Conservation (phyloP, 352 stramenopile genomes). For the Bremia lactucae region DNA sequence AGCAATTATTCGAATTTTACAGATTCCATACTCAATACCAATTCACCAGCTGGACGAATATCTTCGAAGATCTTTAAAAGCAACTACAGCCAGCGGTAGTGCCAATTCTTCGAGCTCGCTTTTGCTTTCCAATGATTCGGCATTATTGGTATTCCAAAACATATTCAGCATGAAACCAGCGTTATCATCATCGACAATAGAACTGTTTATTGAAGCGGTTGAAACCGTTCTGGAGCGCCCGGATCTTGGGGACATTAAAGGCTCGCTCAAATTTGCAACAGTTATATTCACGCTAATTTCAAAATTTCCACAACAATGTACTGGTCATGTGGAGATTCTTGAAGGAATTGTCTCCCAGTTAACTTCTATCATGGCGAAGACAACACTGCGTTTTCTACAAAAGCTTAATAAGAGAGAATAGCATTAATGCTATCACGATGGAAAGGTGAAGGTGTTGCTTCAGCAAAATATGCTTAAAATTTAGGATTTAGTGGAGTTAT, state of each 20-base stretch:
- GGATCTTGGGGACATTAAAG: constrained; percentile 19
- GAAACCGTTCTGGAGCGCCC: constrained; percentile 30
- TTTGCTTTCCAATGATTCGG: constrained; percentile 50
- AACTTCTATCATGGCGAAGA: constrained; percentile 53
- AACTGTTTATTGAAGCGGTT: constrained; percentile 33
- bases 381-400: constrained; percentile 51
- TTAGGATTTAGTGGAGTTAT: too few species aligned
- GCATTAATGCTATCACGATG: background rate
- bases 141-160: constrained; percentile 66
- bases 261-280: constrained; percentile 50
- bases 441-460: background rate
- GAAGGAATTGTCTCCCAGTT: constrained; percentile 33
- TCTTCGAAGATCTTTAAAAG: constrained; percentile 23
- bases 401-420: constrained; percentile 39
- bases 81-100: background rate
- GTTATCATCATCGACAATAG: constrained; percentile 33
- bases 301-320: constrained; percentile 45
- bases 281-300: constrained; percentile 56
- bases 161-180: constrained; percentile 48
- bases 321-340: constrained; percentile 29
- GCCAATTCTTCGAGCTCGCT: constrained; percentile 8
- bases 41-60: constrained; percentile 40
- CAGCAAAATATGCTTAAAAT: too few species aligned
- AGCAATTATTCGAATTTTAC: constrained; percentile 55
- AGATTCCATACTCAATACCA: constrained; percentile 31